Evolutionary conservation across 176 grass and related monocot genomes (phyloP), one percentile per base, ranked within the genome.

Genomic region (Aegilops speltoides): DNA sequence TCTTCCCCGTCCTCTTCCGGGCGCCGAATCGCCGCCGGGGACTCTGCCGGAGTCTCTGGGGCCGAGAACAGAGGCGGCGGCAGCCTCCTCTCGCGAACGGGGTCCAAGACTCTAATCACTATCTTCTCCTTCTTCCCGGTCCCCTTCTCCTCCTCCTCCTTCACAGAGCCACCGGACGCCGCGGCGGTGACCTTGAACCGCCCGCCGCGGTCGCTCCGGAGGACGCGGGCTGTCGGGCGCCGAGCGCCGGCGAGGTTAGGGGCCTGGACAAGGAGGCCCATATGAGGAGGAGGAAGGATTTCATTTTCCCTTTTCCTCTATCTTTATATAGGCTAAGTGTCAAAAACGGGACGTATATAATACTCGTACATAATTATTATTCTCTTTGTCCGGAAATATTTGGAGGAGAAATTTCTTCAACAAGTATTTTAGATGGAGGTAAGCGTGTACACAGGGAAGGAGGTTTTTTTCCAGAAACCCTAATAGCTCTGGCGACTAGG

Each of bases 51-150:
- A 10, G 67, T 12, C 23, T 72, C 89, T 23, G 87, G 91, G 38
- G 56, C 76, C 8, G 91, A 91, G 79, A 86, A 90, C 61, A 83
- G 71, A 2, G 87, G 85, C 45, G 89, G 68, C 73, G 83, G 79
- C 3, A 89, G 81, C 70, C 86, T 81, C 52, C 81, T 79, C 70
- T 84, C 89, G 67, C 86, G 83, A 36, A 95, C 84, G 16, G 91
- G 95, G 80, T 98, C 95, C 11, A 85, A 88, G 60, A 98, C 95
- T 88, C 87, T 95, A 78, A 98, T 92, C 40, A 98, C 91, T 66
- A 85, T 74, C 74, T 76, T 87, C 46, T 77, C 74, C 76, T 75
- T 88, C 73, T 75, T 79, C 64, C 88, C 48, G 14, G 71, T 40
- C 63, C 77, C 69, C 63, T 74, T 78, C 88, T 77, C 80, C 63